Conservation (phyloP, 2,329 filamentous ascomycete species). For the Fusarium solani-melongenae region DNA sequence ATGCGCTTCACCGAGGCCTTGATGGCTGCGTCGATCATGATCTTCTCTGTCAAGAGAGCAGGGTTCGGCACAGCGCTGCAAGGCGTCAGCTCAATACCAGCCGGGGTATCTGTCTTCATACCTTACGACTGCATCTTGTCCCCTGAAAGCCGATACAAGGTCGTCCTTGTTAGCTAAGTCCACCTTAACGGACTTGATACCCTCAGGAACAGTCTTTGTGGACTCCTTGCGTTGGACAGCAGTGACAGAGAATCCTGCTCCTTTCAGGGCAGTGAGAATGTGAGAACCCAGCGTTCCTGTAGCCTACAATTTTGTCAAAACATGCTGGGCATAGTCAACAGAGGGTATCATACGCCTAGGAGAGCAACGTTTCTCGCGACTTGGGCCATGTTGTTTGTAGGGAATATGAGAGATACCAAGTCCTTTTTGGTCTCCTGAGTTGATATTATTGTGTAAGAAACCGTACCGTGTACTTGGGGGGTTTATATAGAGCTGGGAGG, state of each 20-base stretch:
- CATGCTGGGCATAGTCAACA: not conserved
- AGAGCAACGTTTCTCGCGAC: not conserved
- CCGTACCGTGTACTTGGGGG: not conserved
- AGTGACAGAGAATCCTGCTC: not conserved
- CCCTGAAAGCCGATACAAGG: not conserved
- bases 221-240: not conserved
- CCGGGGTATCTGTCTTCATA: not conserved
- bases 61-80: not conserved
- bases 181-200: not conserved
- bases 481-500: not conserved
- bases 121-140: not conserved
- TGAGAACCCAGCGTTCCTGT: not conserved
- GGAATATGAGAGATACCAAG: not conserved
- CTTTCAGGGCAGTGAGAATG: not conserved
- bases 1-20: not conserved
- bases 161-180: not conserved
- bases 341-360: not conserved
- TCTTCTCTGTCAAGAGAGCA: not conserved
- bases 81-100: not conserved
- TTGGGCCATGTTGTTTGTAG: not conserved
- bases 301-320: not conserved
- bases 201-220: not conserved
- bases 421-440: not conserved
- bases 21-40: not conserved
- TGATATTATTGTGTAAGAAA: not conserved